Evolutionary conservation across 805 yeast species (phyloP), one percentile per base, ranked within the genome.

Genomic region (Trichomonascus vanleenenianus): DNA sequence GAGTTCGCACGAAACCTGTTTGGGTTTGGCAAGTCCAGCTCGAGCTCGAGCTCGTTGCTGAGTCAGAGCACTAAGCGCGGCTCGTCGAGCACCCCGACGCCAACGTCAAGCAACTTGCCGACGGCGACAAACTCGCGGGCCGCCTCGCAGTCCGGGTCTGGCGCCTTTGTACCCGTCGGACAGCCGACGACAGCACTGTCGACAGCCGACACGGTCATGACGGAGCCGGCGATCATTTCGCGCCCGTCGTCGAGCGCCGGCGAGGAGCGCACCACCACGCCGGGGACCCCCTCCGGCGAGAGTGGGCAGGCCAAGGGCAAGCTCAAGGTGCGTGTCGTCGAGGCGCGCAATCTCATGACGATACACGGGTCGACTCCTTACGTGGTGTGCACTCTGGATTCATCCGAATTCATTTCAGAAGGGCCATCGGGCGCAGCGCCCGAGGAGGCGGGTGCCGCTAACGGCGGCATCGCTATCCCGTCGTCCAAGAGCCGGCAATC

Each of bases 341-440:
- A 86, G 63, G 97, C 96, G 1, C 75, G 72, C 48, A 81, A 80
- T 54, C 72, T 91, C 51, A 66, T 73, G 37, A 76, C 81, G 30
- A 71, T 74, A 39, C 65, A 78, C 3, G 67, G 70, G 60, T 72
- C 91, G 2, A 84, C 77, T 54, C 96, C 96, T 2, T 83, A 52
- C 39, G 62, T 58, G 30, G 55, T 58, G 12, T 58, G 62, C 43
- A 57, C 61, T 3, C 56, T 50, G 35, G 62, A 60, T 36, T 53
- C 57, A 40, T 62, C 72, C 12, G 97, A 93, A 66, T 85, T 81
- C 53, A 88, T 91, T 49, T 81, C 95, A 20, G 79, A 80, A 50
- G 89, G 88, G 3, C 87, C 95, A 1, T 83, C 48, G 18, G 10
- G 14, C 27, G 43, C 48, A 5, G 40, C 45, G 16, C 30, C 45